Base-by-base conservation (phyloP, 192 early-diverging fungal species). In the Entomortierella lignicola region DNA sequence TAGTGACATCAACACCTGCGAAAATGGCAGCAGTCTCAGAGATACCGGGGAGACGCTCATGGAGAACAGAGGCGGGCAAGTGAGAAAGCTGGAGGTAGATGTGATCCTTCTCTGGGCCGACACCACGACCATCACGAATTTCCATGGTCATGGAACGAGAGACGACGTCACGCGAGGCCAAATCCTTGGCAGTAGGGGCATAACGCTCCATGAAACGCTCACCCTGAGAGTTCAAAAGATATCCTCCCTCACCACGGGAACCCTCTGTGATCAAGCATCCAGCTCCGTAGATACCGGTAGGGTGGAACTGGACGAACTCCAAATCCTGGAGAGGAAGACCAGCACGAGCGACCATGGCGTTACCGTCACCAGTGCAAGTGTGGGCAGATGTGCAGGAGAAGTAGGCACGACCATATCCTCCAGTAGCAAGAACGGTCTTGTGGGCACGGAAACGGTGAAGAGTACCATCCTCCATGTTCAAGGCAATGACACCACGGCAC, bases 121-220 rank as follows among this genome's bases (percentile, higher is more conserved):
- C 95, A 85, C 98, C 98, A 73, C 98, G 93, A 59, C 98, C 98
- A 56, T 97, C 95, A 51, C 94, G 89, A 85, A 99, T 98, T 86
- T 99, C 98, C 79, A 99, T 88, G 48, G 98, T 98, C 95, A 99
- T 98, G 53, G 94, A 94, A 64, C 98, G 94, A 51, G 95, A 96
- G n/a, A 99, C 96, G 53, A 99, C 98, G 72, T 99, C 98, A 80
- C 96, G 93, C 43, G 95, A 96, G n/a, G 98, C 96, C 55, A 99
- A 84, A 88, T 99, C 98, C 89, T 95, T 96, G 77, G 98, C 98
- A 27, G 94, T 97, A 53, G 98, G 98, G 55, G 98, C 96, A 83
- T 99, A 99, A 81, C 97, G 91, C 87, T 97, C 97, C 98, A 99
- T 99, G 88, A 98, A 99, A 75, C 95, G 93, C 85, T 98, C 98